These are phyloP conservation scores for Taphrina confusa DNA, from an alignment of 1,139 yeast species.

Conservation along the genomic window DNA sequence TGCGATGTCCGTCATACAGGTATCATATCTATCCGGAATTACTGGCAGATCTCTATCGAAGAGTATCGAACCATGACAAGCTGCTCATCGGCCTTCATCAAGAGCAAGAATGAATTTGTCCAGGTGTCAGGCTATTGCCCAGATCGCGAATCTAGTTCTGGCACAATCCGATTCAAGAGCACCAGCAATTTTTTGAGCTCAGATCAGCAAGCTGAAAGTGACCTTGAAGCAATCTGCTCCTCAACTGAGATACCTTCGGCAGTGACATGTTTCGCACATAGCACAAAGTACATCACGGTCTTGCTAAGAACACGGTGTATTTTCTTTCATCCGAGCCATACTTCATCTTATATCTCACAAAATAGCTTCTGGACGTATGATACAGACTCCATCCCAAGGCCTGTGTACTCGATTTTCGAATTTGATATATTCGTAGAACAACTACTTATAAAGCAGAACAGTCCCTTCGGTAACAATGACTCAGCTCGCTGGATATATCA, in stretches of 20 bases:
- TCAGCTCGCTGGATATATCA: constrained; percentile 1
- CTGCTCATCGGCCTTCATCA: constrained; percentile 1
- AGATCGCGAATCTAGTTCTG: neutral
- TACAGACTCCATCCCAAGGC: neutral
- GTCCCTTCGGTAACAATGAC: neutral
- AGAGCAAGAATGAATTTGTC: neutral
- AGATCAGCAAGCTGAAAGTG: neutral
- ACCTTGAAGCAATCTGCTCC: neutral
- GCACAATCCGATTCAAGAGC: neutral
- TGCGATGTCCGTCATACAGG: neutral
- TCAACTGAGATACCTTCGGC: neutral
- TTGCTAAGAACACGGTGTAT: constrained; percentile 7
- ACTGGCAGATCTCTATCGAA: neutral
- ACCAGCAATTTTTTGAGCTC: neutral
- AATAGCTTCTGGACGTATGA: neutral
- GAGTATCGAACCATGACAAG: neutral
- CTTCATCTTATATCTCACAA: neutral
- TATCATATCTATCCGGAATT: neutral
- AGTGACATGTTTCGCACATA: neutral
- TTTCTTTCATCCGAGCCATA: neutral
- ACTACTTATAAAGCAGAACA: neutral
- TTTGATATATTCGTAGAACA: constrained; percentile 8
- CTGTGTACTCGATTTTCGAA: neutral
- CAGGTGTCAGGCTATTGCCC: neutral
- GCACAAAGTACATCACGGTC: neutral